Evolutionary conservation across 306 rosid species (phyloP), one percentile per base, ranked within the genome.

Genomic region (Dalbergia cochinchinensis): DNA sequence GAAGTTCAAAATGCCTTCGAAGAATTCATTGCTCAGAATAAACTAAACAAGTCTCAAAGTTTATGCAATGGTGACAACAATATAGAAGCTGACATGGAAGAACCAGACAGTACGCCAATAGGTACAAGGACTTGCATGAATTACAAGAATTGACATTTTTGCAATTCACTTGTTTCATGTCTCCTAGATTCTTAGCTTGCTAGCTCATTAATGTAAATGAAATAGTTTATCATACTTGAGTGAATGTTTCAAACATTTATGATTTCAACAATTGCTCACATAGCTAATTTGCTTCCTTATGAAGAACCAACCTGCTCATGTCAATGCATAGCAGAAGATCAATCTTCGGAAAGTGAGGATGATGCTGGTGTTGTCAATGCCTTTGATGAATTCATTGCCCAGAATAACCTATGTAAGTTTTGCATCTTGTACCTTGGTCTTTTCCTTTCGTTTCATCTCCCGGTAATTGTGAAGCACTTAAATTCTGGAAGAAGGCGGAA

Each of bases 81-180:
- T 66, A 67, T 31, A 50, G 85, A 81, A 79, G 64, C 75, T 50
- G 78, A 67, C 33, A 37, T 8, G 62, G 80, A 80, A 80, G 83
- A 87, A 72, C 80, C 41, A 31, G 86, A 77, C 20, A 47, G 82
- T 42, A 42, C 50, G 54, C 59, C 57, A 67, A 26, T 0, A 85
- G 96, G 96, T 91, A 91, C 83, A 67, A 65, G 26, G 45, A 70
- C 77, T 51, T 80, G 15, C 87, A 77, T 80, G 71, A 34, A 54
- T 67, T 48, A 5, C 51, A 3, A 15, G 53, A 6, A 42, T 13
- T 67, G 33, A 62, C 69, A 26, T 31, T 15, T 41, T 4, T 54
- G 8, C 34, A 12, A 9, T 35, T 8, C 18, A 62, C 39, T 58
- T 15, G 31, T 51, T 73, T 82, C 58, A 41, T 55, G 34, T 50